Conservation (phyloP, 2,329 filamentous ascomycete species). For the Nemania serpens region DNA sequence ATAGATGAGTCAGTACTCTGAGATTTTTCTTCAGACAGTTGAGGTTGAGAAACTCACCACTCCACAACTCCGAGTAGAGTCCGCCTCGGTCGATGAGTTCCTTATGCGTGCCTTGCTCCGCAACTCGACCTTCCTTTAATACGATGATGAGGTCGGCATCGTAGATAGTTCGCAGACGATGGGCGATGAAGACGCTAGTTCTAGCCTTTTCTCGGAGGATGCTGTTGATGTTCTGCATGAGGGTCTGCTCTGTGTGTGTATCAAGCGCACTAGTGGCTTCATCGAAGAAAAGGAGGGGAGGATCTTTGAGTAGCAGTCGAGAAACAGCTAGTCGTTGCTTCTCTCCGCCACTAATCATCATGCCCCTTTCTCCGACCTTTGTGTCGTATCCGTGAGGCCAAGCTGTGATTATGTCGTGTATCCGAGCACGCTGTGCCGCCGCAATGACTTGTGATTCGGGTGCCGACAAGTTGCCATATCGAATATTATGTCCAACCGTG, state of each 20-base stretch:
- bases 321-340: constrained; percentile 90
- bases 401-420: constrained; percentile 79
- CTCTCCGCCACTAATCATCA: constrained; percentile 97
- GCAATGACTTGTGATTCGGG: constrained; percentile 72
- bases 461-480: constrained; percentile 83
- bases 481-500: constrained; percentile 93
- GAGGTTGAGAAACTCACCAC: constrained; percentile 61
- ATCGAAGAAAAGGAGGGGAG: constrained; percentile 89
- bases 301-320: constrained; percentile 83
- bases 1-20: constrained; percentile 1
- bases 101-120: constrained; percentile 85
- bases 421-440: constrained; percentile 80
- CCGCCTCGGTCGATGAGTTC: constrained; percentile 79
- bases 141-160: constrained; percentile 95
- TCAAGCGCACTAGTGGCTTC: constrained; percentile 92
- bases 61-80: constrained; percentile 90
- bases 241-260: constrained; percentile 88
- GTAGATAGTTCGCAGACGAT: constrained; percentile 89
- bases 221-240: constrained; percentile 90
- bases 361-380: constrained; percentile 87
- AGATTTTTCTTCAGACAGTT: background rate
- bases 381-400: constrained; percentile 90
- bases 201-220: constrained; percentile 86
- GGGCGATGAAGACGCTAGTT: constrained; percentile 94
- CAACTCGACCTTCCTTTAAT: constrained; percentile 80